Base-by-base conservation (phyloP, 2,329 filamentous ascomycete genomes). In the Fusarium praegraminearum region DNA sequence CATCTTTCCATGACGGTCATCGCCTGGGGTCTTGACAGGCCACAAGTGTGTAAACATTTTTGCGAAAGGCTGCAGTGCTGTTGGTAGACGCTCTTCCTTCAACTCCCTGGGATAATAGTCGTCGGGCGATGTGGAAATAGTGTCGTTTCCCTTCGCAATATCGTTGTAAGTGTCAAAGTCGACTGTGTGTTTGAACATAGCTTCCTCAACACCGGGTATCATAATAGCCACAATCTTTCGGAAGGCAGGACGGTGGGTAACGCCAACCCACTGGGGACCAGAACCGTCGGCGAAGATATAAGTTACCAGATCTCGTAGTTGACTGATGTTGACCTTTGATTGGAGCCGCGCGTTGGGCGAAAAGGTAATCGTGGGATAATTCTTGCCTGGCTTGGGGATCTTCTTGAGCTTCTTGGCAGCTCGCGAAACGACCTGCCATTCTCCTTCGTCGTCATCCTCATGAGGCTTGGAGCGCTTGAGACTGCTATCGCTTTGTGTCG, bases 181-280 rank as follows among this genome's bases (percentile, higher is more conserved):
- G 38, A 86, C 83, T 38, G 80, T 76, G 15, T 87, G 85, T 78
- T 91, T 88, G 81, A 98, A 97, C 92, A 98, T 96, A 67, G 89
- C 91, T 75, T 93, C 88, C 77, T 98, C 95, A 26, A 99, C 82
- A 0, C 96, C 96, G 13, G 96, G 96, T 13, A 98, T 90, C 92
- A 98, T 95, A 70, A 99, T 83, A 41, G 93, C 88, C 32, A 98
- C 94, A 32, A 97, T 91, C 80, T 96, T 97, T 68, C 88, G 83
- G 73, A 92, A 89, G 62, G 89, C 84, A 8, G 87, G 85, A 46
- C 90, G 84, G 73, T 91, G 86, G 62, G 83, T 83, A 50, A 91
- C 84, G 45, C 86, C 84, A 45, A 91, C 83, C 87, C 90, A 92
- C 72, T 90, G 87, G 16, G 90, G 90, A 3, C 87, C 85, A 3